phyloP scores from a whole-genome alignment of 78 protist species.

The slime mould (Dictyostelium discoideum) region DNA sequence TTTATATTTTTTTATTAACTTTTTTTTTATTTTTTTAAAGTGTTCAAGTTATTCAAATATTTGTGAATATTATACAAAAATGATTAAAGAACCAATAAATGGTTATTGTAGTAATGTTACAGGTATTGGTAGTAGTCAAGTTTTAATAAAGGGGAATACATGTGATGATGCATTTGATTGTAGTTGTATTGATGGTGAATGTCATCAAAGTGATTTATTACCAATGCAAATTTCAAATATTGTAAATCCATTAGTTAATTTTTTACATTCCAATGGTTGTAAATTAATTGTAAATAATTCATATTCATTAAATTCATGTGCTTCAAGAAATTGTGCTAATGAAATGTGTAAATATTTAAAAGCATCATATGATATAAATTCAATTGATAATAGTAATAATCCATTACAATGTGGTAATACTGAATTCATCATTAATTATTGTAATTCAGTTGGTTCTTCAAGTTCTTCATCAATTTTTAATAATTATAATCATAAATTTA shows the following conservation, averaged over 20 bases:
- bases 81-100: not conserved
- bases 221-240: not conserved
- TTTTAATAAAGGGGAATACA: not conserved
- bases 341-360: not conserved
- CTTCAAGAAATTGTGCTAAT: not conserved
- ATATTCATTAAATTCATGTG: not conserved
- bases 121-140: not conserved
- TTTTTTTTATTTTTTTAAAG: no score
- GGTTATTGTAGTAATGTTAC: not conserved
- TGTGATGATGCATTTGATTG: not conserved
- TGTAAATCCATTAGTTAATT: not conserved
- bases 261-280: not conserved
- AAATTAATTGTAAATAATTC: not conserved
- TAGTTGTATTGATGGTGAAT: not conserved
- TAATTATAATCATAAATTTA: no score
- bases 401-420: not conserved
- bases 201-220: not conserved
- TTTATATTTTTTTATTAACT: no score
- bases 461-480: no score
- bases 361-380: not conserved
- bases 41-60: not conserved
- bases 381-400: not conserved
- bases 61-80: not conserved
- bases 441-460: not conserved
- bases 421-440: no score